These are phyloP conservation scores for Micractinium sp. DNA, from an alignment of 139 green algal species.

Conservation along the genomic window DNA sequence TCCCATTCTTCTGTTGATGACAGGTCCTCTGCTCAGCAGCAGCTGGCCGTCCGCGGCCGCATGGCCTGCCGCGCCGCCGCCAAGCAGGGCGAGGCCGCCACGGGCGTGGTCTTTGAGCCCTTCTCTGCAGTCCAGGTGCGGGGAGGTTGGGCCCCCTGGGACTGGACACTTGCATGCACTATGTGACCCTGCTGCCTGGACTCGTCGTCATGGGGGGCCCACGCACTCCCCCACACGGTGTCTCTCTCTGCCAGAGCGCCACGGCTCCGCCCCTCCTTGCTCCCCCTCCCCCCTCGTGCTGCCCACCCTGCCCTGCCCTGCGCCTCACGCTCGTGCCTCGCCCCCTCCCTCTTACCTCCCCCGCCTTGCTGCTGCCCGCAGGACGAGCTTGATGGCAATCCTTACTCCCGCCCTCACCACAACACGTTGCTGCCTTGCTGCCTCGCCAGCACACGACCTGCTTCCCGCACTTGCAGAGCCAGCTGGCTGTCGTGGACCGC, in stretches of 20 bases:
- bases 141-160: no score
- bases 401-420: neutral
- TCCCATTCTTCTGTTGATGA: neutral
- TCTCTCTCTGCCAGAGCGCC: no score
- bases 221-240: no score
- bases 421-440: neutral
- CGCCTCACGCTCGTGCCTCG: no score
- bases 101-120: slow-evolving; percentile 78
- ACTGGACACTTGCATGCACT: no score
- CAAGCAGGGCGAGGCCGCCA: slow-evolving; percentile 7
- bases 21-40: neutral
- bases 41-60: neutral
- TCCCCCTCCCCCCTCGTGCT: no score
- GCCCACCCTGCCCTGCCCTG: no score
- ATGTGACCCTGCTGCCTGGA: no score
- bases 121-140: slow-evolving; percentile 48
- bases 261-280: no score
- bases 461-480: slow-evolving; percentile 31
- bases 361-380: neutral
- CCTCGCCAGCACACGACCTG: no score
- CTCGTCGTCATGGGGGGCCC: no score
- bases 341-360: neutral
- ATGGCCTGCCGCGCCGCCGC: neutral
- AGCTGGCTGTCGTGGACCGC: slow-evolving; percentile 76
- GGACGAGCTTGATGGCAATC: neutral